Conservation (phyloP, 305 asterid species). For the Fraxinus greggii region DNA sequence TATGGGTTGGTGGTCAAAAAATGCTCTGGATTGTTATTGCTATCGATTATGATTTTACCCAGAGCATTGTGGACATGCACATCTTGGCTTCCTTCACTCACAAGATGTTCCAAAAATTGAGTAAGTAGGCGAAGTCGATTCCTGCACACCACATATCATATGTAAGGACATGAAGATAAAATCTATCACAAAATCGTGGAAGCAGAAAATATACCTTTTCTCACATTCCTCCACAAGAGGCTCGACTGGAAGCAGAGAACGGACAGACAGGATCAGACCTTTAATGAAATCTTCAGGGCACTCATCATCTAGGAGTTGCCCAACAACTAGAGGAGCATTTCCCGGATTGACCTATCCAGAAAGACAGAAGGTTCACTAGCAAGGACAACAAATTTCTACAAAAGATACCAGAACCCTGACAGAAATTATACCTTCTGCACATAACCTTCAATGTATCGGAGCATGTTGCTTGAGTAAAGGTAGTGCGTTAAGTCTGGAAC, state of each 20-base stretch:
- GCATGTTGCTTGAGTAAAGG: slow-evolving; percentile 89
- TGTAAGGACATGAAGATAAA: slow-evolving; percentile 21
- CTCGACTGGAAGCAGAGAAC: slow-evolving; percentile 97
- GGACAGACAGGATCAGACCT: slow-evolving; percentile 95
- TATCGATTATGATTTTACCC: slow-evolving; percentile 95
- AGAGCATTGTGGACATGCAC: slow-evolving; percentile 98
- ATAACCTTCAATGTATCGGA: slow-evolving; percentile 98
- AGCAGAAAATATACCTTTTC: slow-evolving; percentile 57
- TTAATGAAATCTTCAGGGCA: slow-evolving; percentile 99
- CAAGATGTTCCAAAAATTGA: slow-evolving; percentile 99
- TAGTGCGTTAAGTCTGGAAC: slow-evolving; percentile 98
- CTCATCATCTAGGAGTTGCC: slow-evolving; percentile 97
- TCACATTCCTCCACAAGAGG: slow-evolving; percentile 99
- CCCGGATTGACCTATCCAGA: slow-evolving; percentile 88
- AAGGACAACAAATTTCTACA: slow-evolving; percentile 5
- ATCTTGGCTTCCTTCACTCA: slow-evolving; percentile 99
- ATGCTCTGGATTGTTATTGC: slow-evolving; percentile 98
- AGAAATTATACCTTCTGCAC: slow-evolving; percentile 79
- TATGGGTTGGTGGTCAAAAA: slow-evolving; percentile 99
- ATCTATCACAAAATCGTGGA: not conserved
- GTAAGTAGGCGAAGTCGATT: slow-evolving; percentile 97
- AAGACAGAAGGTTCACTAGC: slow-evolving; percentile 27
- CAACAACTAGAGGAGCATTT: slow-evolving; percentile 98
- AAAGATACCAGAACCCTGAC: not conserved
- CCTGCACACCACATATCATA: slow-evolving; percentile 45